Evolutionary conservation across 768 basidiomycete species (phyloP), one percentile per base, ranked within the genome.

Genomic region (Suillus discolor): DNA sequence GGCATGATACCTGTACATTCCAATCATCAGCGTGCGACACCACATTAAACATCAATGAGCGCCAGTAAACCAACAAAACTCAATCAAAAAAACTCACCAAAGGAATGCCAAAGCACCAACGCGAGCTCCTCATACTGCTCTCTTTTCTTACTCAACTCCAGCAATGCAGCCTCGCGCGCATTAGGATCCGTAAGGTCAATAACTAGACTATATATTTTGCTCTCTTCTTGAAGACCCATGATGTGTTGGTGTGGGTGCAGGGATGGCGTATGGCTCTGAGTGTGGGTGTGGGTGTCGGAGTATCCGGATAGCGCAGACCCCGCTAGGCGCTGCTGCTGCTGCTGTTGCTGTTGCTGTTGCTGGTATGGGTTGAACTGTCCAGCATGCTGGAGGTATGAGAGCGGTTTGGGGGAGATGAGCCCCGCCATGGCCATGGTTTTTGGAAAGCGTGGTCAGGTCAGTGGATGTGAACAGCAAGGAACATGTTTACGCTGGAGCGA

Each of bases 81-180:
- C 57, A 57, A 36, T 34, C 34, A 64, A 62, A 13, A 38, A 57
- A 23, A 75, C 81, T 65, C 69, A 97, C 97, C 97, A 73, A 98
- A 99, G 2, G 96, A 96, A 73, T 99, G 96, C 97, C 97, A 99
- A 8, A 99, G 84, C 31, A 99, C 93, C 51, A 99, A 85, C 2
- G 97, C 97, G 55, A 99, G 88, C 79, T 99, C 96, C 75, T 99
- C 97, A 74, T 97, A 99, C 78, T 99, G 96, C 79, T 99, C 97
- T 68, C 97, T 83, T 83, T 98, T 99, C 85, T 99, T 99, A 81
- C 94, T 97, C 72, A 99, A 83, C 80, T 99, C 97, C 62, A 99
- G 83, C 59, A 99, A 81, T 2, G 97, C 97, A 2, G 84, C 84
- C 75, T 99, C 97, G 67, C 97, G 85, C n/a, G 90, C 87, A 63